Base-by-base conservation (phyloP, 73 alveolate species). In the Uronychia binucleata region DNA sequence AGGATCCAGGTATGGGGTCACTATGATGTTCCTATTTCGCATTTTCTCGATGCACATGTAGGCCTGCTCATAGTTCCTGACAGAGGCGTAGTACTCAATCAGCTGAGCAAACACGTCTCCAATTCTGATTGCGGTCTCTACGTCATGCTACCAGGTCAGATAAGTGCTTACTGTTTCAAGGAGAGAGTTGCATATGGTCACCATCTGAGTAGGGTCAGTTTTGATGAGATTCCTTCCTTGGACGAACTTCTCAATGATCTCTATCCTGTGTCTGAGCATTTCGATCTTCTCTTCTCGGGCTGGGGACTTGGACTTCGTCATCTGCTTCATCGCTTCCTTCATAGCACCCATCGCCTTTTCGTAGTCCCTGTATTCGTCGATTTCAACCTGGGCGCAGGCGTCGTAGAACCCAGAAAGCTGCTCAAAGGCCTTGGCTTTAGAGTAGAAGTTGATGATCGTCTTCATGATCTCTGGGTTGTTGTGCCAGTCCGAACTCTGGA, bases 401-500 rank as follows among this genome's bases (percentile, higher is more conserved):
- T 93, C 98, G 81, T 96, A 98, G 95, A 98, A 98, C 34, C 93
- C 95, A 27, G 98, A 96, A 30, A 98, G 94, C 75, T 96, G 92
- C 77, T 94, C 99, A 91, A 92, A 97, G 1, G 99, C 99, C 78
- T 98, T 97, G 1, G 99, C 99, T 80, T 97, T 97, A 30, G 89
- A 91, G 88, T 94, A 98, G 89, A 98, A 98, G 80, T 94, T 78
- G 30, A 98, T 98, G 80, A 98, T 98, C 26, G 97, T 92, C 94
- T 98, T 98, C 98, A 98, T 94, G 29, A 98, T 88, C 57, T 98
- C 98, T 19, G 98, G 97, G 75, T 95, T 92, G 80, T 97, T 96
- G 76, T 98, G 98, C 99, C 99, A 98, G 82, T 98, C 99, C 30
- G 96, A 93, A 57, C 94, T 97, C 81, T 97, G 95, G 77, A 98